Evolutionary conservation across 495 filamentous ascomycete species (phyloP), one percentile per base, ranked within the genome.

Genomic region (Aspergillus cristatus): DNA sequence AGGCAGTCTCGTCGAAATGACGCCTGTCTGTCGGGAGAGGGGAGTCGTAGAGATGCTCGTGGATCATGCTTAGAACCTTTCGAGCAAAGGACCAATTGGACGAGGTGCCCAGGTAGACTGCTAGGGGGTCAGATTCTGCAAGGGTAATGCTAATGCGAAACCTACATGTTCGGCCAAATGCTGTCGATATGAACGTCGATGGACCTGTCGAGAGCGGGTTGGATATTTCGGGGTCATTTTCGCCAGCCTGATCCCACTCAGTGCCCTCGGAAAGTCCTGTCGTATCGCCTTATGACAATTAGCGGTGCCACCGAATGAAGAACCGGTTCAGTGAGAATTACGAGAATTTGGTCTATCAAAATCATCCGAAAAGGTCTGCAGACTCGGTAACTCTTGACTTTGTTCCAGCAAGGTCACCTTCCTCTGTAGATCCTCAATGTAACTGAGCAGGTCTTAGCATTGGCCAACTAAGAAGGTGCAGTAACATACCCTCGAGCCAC

Each of bases 31-130:
- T 53, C 11, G 58, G 57, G 2, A 66, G 45, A 1, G 58, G 47
- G 18, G 55, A 42, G 5, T 57, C 48, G 28, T 61, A 60, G 1
- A 66, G 39, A 28, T 57, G 49, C 18, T 61, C 58, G 26, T 69
- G 62, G 11, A 53, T 62, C 36, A 62, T 43, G 30, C 60, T 60
- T 15, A 69, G 42, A 10, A 65, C 52, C 25, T 59, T 54, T 16
- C 63, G 54, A 15, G 58, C 58, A 40, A 69, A 67, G n/a, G 62
- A 60, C 65, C 65, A 69, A 38, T 66, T 67, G 1, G 65, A 69
- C 4, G 65, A 67, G 14, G 63, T 62, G 38, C 63, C 65, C 32
- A 69, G 40, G 34, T 66, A 69, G 36, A 61, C 63, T 67, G 28
- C 18, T 15, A 24, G 20, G 1, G 14, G 14, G 15, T 16, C 2